Base-by-base conservation (phyloP, 2,329 filamentous ascomycete genomes). In the Apiospora arundinis region DNA sequence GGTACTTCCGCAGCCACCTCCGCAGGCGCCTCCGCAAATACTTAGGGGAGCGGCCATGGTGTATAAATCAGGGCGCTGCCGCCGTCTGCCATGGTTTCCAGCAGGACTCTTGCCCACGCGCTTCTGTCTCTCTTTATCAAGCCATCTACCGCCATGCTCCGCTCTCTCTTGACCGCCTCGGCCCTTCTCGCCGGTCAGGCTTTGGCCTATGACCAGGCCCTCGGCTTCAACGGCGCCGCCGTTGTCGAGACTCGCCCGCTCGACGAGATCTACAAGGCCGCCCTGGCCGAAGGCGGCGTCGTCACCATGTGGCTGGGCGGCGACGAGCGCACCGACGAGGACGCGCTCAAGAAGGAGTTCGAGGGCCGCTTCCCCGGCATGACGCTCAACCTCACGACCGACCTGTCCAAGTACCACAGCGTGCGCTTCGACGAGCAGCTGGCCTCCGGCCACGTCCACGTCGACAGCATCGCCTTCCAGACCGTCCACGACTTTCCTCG, bases 351-450 rank as follows among this genome's bases (percentile, higher is more conserved):
- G 74, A 52, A 77, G 4, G 80, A 80, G 0, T 88, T 87, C 72
- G 85, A 86, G 73, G 73, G 75, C 0, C 78, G 80, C 0, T 89
- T 88, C 74, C 86, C 86, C 0, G 82, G 83, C 11, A 83, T 88
- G 71, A 85, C 81, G 4, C 81, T 89, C 21, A 87, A 89, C 74
- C 68, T 88, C 46, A 88, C 87, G 0, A 85, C 89, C 60, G 87
- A 89, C 71, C 75, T 89, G 0, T 88, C 86, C 72, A 89, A 89
- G 74, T 89, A 89, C 73, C 87, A 87, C 73, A 84, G 88, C 70
- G 79, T 74, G 23, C 79, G 79, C 9, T 74, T 89, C 8, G 86
- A 90, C 73, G 76, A 82, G 48, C 84, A 86, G 70, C 77, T 88
- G 1, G 83, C 81, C 4, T 72, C 74, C 0, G 77, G 79, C 9